Conservation (phyloP, 345 rosid species). For the Populus tremula region DNA sequence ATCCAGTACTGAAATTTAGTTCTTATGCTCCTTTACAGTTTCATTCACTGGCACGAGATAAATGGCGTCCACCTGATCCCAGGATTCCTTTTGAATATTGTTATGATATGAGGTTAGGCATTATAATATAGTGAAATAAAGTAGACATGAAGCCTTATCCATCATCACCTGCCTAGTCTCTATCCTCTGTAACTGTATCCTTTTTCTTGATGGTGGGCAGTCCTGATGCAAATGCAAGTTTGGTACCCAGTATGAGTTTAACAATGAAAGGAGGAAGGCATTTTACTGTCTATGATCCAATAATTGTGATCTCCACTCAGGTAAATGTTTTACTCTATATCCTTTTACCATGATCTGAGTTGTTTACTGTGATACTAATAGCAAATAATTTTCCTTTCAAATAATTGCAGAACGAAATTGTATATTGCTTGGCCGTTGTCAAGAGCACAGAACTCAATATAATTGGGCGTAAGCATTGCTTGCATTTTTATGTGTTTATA, state of each 20-base stretch:
- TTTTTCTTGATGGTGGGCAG: constrained; percentile 35
- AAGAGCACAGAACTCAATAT: constrained; percentile 70
- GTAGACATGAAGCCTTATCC: constrained; percentile 1
- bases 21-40: constrained; percentile 47
- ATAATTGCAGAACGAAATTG: constrained; percentile 49
- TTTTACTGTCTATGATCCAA: constrained; percentile 63
- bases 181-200: constrained; percentile 4
- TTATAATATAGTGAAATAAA: neutral
- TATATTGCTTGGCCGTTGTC: constrained; percentile 70
- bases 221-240: constrained; percentile 57
- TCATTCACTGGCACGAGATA: constrained; percentile 67
- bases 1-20: neutral
- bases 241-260: constrained; percentile 64
- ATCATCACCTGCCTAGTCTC: neutral
- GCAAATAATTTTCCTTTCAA: neutral
- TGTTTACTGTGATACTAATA: constrained; percentile 1
- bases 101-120: constrained; percentile 63
- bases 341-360: neutral
- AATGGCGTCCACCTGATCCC: constrained; percentile 50
- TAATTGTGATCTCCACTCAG: constrained; percentile 66
- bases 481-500: neutral
- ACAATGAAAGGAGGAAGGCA: constrained; percentile 68
- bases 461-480: constrained; percentile 60
- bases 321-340: constrained; percentile 23
- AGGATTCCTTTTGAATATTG: constrained; percentile 82